Conservation (phyloP, 169 alveolate genomes). For the Eimeria acervulina region DNA sequence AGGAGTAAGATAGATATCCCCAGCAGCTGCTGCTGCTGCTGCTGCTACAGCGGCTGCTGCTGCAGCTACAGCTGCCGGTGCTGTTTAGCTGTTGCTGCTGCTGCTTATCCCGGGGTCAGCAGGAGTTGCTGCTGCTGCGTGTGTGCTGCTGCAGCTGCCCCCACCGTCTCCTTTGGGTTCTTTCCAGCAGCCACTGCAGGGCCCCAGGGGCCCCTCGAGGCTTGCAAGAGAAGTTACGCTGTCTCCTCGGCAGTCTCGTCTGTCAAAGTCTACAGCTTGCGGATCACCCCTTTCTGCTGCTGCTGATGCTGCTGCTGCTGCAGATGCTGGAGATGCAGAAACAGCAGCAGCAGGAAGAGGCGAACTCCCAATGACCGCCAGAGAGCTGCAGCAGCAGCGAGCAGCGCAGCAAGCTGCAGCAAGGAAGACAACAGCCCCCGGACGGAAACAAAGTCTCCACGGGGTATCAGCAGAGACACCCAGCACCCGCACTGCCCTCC, state of each 20-base stretch:
- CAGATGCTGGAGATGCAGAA: neutral
- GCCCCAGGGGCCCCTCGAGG: neutral
- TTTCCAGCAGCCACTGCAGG: neutral
- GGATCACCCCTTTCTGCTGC: neutral
- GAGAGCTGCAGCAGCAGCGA: neutral
- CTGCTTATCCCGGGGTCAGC: neutral
- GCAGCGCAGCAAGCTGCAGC: neutral
- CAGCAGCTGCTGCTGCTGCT: conserved; percentile 50
- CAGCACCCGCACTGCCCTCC: neutral
- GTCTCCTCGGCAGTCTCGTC: neutral
- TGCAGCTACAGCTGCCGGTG: neutral
- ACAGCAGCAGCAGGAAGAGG: neutral
- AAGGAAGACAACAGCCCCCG: neutral
- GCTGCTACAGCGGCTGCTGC: conserved; percentile 60
- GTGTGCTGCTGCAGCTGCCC: conserved; percentile 6
- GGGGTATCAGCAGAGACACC: conserved; percentile 16
- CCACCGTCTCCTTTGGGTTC: conserved; percentile 4
- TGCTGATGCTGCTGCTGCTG: conserved; percentile 29
- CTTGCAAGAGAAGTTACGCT: neutral
- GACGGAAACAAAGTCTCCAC: neutral
- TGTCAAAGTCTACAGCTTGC: neutral
- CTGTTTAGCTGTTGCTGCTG: neutral
- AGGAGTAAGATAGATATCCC: neutral
- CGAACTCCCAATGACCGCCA: neutral
- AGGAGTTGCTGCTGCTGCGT: conserved; percentile 1